These are phyloP conservation scores for Acacia crassicarpa DNA, from an alignment of 306 rosid species.

Conservation along the genomic window DNA sequence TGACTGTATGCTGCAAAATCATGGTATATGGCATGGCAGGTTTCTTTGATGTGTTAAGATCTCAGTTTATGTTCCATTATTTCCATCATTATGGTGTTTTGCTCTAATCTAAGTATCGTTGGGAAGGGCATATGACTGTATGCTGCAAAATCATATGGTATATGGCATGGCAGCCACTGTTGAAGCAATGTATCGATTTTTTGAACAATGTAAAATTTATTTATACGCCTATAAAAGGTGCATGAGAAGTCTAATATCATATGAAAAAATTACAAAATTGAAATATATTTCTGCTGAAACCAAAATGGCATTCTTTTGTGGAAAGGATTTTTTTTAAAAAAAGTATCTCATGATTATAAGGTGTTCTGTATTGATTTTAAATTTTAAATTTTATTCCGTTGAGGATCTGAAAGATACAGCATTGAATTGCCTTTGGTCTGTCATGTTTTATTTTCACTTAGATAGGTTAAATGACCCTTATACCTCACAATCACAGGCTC, in stretches of 20 bases:
- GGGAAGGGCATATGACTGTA: neutral
- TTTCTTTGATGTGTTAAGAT: constrained; percentile 24
- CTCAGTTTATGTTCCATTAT: constrained; percentile 15
- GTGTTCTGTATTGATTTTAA: neutral
- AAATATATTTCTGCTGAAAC: neutral
- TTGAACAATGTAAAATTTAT: neutral
- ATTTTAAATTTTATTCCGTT: neutral
- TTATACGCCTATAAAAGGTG: neutral
- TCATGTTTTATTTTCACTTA: neutral
- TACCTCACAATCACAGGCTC: neutral
- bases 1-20: neutral
- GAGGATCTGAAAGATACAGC: neutral
- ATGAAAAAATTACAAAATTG: neutral
- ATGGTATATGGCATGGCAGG: neutral
- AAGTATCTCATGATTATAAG: neutral
- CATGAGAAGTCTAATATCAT: neutral
- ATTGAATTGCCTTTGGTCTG: neutral
- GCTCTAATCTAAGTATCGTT: neutral
- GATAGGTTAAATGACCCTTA: neutral
- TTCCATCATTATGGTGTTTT: constrained; percentile 17
- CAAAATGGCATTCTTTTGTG: neutral
- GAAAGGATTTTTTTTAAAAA: neutral
- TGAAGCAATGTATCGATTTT: neutral
- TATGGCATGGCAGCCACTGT: neutral
- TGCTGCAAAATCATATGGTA: neutral